A percentile compares a stretch with the other conserved stretches of the same genome.
Evolutionary conservation across 2,329 filamentous ascomycete species (phyloP).

Genomic region (Monilinia aucupariae): DNA sequence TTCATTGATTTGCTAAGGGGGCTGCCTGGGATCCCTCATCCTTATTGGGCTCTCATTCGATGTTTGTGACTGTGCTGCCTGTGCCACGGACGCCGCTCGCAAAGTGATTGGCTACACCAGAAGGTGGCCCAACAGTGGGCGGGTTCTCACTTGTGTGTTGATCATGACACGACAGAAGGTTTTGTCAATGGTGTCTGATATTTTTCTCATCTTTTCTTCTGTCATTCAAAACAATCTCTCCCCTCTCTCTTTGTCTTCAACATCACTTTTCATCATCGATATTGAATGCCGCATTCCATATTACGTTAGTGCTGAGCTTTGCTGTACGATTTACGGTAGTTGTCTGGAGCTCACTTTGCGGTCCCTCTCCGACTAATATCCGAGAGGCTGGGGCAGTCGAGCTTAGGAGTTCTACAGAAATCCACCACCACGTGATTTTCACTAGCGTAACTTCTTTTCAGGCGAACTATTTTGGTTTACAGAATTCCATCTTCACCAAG

Average conservation of each 20-base stretch:
- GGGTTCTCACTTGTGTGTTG: slow-evolving; percentile 22
- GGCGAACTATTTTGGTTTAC: slow-evolving; percentile 21
- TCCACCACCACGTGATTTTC: slow-evolving; percentile 16
- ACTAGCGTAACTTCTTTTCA: slow-evolving; percentile 20
- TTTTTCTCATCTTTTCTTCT: slow-evolving; percentile 10
- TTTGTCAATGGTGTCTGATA: slow-evolving; percentile 20
- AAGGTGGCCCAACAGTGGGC: slow-evolving; percentile 15
- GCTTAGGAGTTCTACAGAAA: slow-evolving; percentile 18
- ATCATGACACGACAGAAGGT: slow-evolving; percentile 25
- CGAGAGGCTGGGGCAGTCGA: slow-evolving; percentile 15
- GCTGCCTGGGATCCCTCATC: slow-evolving; percentile 19
- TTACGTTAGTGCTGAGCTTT: slow-evolving; percentile 5
- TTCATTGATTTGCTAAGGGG: slow-evolving; percentile 19
- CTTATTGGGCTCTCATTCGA: slow-evolving; percentile 26
- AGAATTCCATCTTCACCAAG: slow-evolving; percentile 19
- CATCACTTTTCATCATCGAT: slow-evolving; percentile 4
- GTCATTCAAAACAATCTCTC: not conserved
- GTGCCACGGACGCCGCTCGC: slow-evolving; percentile 25
- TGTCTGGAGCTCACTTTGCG: slow-evolving; percentile 12
- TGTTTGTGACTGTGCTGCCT: slow-evolving; percentile 31
- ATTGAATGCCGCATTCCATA: slow-evolving; percentile 4
- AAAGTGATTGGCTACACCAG: slow-evolving; percentile 19
- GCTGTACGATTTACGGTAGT: not conserved
- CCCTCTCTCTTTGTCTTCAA: slow-evolving; percentile 3
- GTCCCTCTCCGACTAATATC: slow-evolving; percentile 17